Evolutionary conservation across 2,329 filamentous ascomycete genomes (phyloP).

Genomic region (Sporothrix mexicana): DNA sequence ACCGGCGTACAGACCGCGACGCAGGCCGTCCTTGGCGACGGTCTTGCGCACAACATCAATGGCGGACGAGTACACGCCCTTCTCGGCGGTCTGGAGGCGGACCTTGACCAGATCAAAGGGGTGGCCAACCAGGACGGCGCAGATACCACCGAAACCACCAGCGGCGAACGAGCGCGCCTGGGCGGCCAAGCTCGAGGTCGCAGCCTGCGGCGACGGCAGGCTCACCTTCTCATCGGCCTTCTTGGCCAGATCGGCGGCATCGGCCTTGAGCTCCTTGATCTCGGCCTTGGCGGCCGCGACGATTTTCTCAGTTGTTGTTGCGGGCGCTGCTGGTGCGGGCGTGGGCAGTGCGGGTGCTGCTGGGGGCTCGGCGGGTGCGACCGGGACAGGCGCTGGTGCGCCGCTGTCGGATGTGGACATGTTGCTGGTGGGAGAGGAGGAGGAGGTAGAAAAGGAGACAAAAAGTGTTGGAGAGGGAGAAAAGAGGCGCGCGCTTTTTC

Average conservation of each 20-base stretch:
- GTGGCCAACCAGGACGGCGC: constrained; percentile 91
- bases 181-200: constrained; percentile 44
- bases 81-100: constrained; percentile 92
- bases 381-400: constrained; percentile 36
- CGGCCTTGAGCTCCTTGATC: constrained; percentile 53
- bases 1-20: constrained; percentile 89
- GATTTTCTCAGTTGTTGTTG: constrained; percentile 43
- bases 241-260: constrained; percentile 37
- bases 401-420: constrained; percentile 30
- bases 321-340: constrained; percentile 46
- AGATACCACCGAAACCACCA: constrained; percentile 91
- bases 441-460: background rate
- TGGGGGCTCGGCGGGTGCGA: constrained; percentile 45
- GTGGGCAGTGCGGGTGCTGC: constrained; percentile 45
- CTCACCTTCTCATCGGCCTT: constrained; percentile 34
- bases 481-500: background rate
- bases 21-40: constrained; percentile 81
- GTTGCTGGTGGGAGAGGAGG: background rate
- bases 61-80: constrained; percentile 86
- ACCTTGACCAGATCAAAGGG: constrained; percentile 99
- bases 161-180: constrained; percentile 82
- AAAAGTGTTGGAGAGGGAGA: no score
- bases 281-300: constrained; percentile 51
- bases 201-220: constrained; percentile 46
- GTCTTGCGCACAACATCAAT: constrained; percentile 92